phyloP scores from a whole-genome alignment of 352 stramenopile species.

The Elongisporangium senticosum region DNA sequence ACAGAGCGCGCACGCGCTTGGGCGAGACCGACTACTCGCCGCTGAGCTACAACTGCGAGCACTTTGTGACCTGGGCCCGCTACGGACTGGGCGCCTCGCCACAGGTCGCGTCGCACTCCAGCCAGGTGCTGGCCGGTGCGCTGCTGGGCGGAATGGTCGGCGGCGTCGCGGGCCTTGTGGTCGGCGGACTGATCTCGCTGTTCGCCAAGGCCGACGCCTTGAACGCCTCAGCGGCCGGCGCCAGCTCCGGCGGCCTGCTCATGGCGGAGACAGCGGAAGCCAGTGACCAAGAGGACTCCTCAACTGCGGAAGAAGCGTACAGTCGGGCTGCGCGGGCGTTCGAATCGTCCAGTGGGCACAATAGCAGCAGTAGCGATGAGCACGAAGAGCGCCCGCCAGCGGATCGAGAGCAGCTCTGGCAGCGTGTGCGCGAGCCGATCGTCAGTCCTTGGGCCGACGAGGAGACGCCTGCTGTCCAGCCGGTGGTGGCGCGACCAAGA shows the following conservation, averaged over 20 bases:
- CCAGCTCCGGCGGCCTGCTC: background rate
- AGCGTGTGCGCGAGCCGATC: constrained; percentile 18
- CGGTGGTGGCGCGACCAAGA: constrained; percentile 7
- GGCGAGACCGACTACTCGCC: constrained; percentile 50
- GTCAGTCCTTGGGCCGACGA: background rate
- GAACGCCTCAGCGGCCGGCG: constrained; percentile 24
- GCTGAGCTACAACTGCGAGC: constrained; percentile 62
- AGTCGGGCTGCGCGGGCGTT: constrained; percentile 5
- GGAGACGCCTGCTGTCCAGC: constrained; percentile 12
- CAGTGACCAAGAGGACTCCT: background rate
- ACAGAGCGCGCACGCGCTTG: constrained; percentile 38
- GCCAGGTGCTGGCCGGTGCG: constrained; percentile 53
- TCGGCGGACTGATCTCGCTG: constrained; percentile 51
- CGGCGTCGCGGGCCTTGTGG: constrained; percentile 51
- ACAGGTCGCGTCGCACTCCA: constrained; percentile 47
- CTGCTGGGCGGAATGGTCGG: constrained; percentile 55
- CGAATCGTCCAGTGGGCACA: constrained; percentile 1
- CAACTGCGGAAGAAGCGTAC: background rate
- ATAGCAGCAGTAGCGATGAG: constrained; percentile 3
- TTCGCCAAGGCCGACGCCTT: constrained; percentile 57
- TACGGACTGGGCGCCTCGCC: constrained; percentile 53
- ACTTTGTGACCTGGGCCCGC: constrained; percentile 72
- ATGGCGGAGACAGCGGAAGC: constrained; percentile 1
- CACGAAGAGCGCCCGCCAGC: constrained; percentile 7
- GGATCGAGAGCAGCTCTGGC: constrained; percentile 36